A percentile compares a stretch with the other conserved stretches of the same genome.
These are phyloP conservation scores for Cutaneotrichosporon sp. DNA, from an alignment of 1,284 basidiomycete genomes.

Conservation along the genomic window DNA sequence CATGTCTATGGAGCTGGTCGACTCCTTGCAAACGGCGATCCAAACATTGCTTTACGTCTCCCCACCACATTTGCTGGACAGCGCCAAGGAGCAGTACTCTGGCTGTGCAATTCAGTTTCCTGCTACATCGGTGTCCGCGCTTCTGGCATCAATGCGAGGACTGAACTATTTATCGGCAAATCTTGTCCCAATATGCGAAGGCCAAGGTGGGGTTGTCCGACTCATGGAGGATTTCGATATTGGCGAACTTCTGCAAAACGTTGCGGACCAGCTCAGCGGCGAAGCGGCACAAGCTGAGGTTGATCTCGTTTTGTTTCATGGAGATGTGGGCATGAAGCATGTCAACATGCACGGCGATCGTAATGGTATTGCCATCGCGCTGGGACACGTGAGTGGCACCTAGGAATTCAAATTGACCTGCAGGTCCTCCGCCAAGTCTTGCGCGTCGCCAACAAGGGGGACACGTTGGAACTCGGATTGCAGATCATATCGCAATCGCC, in stretches of 20 bases:
- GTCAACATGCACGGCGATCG: constrained; percentile 79
- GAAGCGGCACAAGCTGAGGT: constrained; percentile 74
- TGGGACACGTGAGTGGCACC: constrained; percentile 66
- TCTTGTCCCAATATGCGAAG: constrained; percentile 44
- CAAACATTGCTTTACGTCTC: constrained; percentile 83
- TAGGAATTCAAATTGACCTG: too few relatives aligned
- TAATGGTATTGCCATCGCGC: constrained; percentile 68
- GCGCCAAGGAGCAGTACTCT: constrained; percentile 84
- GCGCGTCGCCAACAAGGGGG: constrained; percentile 60
- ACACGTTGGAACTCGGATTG: constrained; percentile 85
- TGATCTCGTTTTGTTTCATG: constrained; percentile 82
- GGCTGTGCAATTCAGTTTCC: constrained; percentile 78
- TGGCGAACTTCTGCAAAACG: constrained; percentile 65
- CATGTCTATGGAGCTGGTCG: constrained; percentile 66
- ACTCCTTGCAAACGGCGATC: constrained; percentile 77
- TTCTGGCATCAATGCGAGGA: constrained; percentile 82
- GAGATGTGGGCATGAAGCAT: constrained; percentile 76
- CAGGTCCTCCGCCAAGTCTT: constrained; percentile 82
- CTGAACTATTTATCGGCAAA: constrained; percentile 85
- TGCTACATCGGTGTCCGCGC: constrained; percentile 75
- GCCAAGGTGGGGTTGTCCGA: constrained; percentile 2
- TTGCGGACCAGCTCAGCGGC: constrained; percentile 78
- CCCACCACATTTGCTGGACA: constrained; percentile 79
- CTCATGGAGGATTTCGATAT: constrained; percentile 55
- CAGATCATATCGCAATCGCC: constrained; percentile 55